Evolutionary conservation across 2,329 filamentous ascomycete genomes (phyloP), one percentile per base, ranked within the genome.

Genomic region (Coleophoma crateriformis): DNA sequence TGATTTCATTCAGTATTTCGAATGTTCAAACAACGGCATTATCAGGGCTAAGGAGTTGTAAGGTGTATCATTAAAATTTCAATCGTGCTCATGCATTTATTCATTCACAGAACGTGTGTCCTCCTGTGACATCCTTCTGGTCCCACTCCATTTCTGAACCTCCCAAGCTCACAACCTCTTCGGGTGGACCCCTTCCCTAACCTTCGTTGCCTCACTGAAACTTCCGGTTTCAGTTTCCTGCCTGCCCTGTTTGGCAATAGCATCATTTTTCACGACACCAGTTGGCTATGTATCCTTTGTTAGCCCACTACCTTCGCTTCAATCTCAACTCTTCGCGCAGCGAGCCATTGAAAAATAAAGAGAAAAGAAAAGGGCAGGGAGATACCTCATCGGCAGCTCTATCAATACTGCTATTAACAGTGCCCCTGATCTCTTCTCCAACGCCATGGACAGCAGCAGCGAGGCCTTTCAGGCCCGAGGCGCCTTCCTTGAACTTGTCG

Each of bases 381-480:
- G 6, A 27, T 11, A 57, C 56, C 34, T 55, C 54, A 37, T 52
- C 22, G 27, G 57, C 55, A 1, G 47, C 40, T 12, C 37, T 22
- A 50, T 59, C 58, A 45, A 58, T 45, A 3, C 33, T 44, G 3
- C 46, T 38, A 41, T 59, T 59, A 17, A 59, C 51, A 38, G 53
- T 53, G 3, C 57, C 57, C 8, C 55, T 33, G 7, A 59, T 6
- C 27, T 52, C 53, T 49, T 58, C 57, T 3, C 56, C 58, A 14
- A 45, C 47, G 1, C 58, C 54, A 38, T 59, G 52, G 3, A 53
- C 50, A 10, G 45, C 51, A 5, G 54, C 54, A 3, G 55, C n/a
- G 7, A 53, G 33, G 17, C 48, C 45, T 37, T 52, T 50, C 44
- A 55, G 41, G 2, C 43, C 44, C 13, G 34, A 33, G 14, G 44